phyloP scores from a whole-genome alignment of 2,329 filamentous ascomycete genomes.

The Fusarium sublunatum region DNA sequence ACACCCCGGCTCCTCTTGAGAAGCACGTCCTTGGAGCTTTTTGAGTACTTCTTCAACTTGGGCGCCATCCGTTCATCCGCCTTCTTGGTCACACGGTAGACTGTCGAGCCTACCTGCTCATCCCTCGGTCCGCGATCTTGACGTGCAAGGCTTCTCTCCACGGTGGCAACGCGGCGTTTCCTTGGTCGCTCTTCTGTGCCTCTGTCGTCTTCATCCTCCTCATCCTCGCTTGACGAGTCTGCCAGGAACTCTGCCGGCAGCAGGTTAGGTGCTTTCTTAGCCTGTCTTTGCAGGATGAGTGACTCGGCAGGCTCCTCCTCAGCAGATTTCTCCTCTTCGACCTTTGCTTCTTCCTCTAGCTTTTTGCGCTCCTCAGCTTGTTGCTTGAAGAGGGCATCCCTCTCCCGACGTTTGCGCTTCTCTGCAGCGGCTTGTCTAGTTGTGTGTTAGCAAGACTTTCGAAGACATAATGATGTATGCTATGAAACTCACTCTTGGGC shows the following conservation, averaged over 20 bases:
- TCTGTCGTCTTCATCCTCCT: conserved; percentile 48
- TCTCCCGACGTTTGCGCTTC: conserved; percentile 67
- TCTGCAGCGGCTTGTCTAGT: conserved; percentile 61
- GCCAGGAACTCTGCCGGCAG: conserved; percentile 66
- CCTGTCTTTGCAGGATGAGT: conserved; percentile 40
- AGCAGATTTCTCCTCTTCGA: conserved; percentile 29
- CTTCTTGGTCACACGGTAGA: conserved; percentile 62
- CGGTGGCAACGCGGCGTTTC: conserved; percentile 58
- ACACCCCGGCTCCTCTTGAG: conserved; percentile 58
- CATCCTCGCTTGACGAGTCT: conserved; percentile 62
- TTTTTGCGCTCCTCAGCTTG: conserved; percentile 64
- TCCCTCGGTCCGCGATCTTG: conserved; percentile 58
- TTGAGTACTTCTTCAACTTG: conserved; percentile 57
- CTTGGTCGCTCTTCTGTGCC: conserved; percentile 48
- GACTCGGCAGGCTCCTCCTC: conserved; percentile 22
- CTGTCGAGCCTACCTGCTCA: conserved; percentile 62
- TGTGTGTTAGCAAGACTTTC: conserved; percentile 17
- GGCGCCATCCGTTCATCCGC: conserved; percentile 62
- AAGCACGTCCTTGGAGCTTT: conserved; percentile 57
- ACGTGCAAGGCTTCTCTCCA: conserved; percentile 53
- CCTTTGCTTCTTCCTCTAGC: conserved; percentile 43
- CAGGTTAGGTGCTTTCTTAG: conserved; percentile 56
- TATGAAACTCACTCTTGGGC: conserved; percentile 60
- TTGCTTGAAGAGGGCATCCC: conserved; percentile 64
- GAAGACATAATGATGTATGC: not conserved